Conservation (phyloP, 345 rosid species). For the Gynandropsis gynandra region DNA sequence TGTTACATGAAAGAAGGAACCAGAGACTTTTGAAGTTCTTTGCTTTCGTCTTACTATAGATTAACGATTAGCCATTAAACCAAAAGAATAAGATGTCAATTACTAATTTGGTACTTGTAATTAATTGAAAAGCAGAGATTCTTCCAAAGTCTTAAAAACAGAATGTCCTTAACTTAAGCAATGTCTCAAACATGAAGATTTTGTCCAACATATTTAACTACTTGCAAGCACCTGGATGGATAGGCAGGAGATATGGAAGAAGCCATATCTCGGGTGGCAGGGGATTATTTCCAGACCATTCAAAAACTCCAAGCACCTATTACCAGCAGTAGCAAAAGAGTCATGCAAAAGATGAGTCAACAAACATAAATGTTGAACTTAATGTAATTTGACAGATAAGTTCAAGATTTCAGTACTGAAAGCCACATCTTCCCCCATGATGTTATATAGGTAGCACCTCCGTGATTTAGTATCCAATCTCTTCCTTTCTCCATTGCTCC, state of each 20-base stretch:
- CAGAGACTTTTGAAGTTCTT: not conserved
- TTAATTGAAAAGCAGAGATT: conserved; percentile 2
- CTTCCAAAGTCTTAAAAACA: not conserved
- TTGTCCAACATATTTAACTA: conserved; percentile 1
- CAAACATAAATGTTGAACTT: conserved; percentile 1
- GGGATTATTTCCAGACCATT: conserved; percentile 97
- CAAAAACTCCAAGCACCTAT: conserved; percentile 88
- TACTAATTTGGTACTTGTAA: not conserved
- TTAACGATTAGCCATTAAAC: conserved; percentile 5
- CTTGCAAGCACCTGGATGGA: conserved; percentile 73
- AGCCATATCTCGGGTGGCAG: conserved; percentile 98
- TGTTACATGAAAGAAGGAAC: too few relatives aligned
- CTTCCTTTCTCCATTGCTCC: conserved; percentile 79
- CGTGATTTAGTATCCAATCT: conserved; percentile 79
- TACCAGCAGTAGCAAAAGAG: conserved; percentile 22
- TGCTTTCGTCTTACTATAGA: not conserved
- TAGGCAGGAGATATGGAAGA: conserved; percentile 74
- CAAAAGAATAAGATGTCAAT: not conserved
- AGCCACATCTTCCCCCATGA: conserved; percentile 99
- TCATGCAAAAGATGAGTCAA: conserved; percentile 15
- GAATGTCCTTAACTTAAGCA: conserved; percentile 8
- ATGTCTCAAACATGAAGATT: conserved; percentile 2
- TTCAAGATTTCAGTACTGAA: conserved; percentile 52
- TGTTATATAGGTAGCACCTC: conserved; percentile 84
- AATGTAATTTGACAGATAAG: conserved; percentile 11